Percentiles rank a stretch among this genome's conserved stretches.
phyloP scores from a whole-genome alignment of 345 rosid genomes.

The Eucalyptus camaldulensis region DNA sequence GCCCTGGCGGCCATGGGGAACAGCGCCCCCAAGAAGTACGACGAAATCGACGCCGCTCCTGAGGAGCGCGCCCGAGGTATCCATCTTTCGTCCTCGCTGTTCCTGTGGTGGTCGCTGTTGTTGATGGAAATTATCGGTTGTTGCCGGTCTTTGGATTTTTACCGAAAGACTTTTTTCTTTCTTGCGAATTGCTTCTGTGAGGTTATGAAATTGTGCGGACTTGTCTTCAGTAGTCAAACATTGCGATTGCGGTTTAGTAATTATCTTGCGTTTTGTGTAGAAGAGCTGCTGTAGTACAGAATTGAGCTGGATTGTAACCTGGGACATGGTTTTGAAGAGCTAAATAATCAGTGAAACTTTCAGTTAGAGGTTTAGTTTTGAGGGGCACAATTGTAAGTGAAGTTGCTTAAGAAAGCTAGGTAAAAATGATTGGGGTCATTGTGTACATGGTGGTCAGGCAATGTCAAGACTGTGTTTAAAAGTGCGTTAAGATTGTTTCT shows the following conservation, averaged over 20 bases:
- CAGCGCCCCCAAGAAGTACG: constrained; percentile 83
- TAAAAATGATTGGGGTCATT: not conserved
- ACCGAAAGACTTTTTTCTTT: not conserved
- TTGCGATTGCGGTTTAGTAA: not conserved
- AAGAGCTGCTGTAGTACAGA: not conserved
- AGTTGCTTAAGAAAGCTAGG: not conserved
- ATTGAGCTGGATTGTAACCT: not conserved
- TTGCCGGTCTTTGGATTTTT: not conserved
- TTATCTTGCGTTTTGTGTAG: not conserved
- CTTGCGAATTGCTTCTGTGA: not conserved
- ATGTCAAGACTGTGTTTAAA: not conserved
- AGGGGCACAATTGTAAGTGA: not conserved
- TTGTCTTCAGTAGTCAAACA: not conserved
- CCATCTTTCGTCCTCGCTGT: constrained; percentile 2
- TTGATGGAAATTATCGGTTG: not conserved
- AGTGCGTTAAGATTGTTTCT: not conserved
- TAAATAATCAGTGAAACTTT: not conserved
- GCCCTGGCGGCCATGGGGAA: constrained; percentile 79
- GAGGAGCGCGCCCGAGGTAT: constrained; percentile 97
- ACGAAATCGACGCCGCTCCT: constrained; percentile 96
- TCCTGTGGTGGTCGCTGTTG: not conserved
- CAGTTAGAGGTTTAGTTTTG: not conserved
- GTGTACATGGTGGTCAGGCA: not conserved
- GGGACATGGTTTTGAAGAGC: not conserved
- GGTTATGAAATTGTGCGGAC: not conserved